Base-by-base conservation (phyloP, 495 filamentous ascomycete species). In the Zalerion maritima region DNA sequence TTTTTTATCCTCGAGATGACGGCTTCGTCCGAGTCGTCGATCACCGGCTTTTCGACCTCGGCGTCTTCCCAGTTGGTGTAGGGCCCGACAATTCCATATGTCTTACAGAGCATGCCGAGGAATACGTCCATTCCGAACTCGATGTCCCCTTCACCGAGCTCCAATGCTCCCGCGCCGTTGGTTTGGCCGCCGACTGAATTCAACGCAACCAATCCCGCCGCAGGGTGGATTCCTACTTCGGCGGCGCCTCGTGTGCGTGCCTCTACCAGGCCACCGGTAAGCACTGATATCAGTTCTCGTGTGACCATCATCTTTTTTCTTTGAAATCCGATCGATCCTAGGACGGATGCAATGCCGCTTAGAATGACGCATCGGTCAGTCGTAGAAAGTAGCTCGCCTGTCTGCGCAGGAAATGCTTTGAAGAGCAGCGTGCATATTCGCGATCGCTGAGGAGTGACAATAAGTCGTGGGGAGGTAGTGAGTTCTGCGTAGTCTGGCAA, bases 211-310 rank as follows among this genome's bases (percentile, higher is more conserved):
- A 91, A 52, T 1, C 80, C 83, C 14, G 89, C 84, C 15, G 84
- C 85, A 25, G 91, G 91, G 52, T 96, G 89, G 24, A 97, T 78
- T 3, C 91, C 89, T 33, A 87, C 77, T 40, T 94, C 89, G 12
- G 91, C 89, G 30, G 89, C 91, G 18, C 85, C 84, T 31, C 83
- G 66, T 31, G 91, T 94, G 21, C 89, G 66, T 10, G 91, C 91
- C 49, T 93, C 81, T n/a, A 93, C 76, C 17, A 97, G 58, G 1
- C 76, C 81, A 32, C 78, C 78, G 30, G 89, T 78, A 33, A 94
- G 60, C 18, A 81, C 70, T n/a, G 71, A 69, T 5, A 96, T 59
- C 31, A 93, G 64, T 43, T 94, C 86, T 38, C 76, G 74, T 35
- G 92, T 58, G 2, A 94, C 68, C 40, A 94, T 69, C 2, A 78